These are phyloP conservation scores for Tolypocladium paradoxum DNA, from an alignment of 2,329 filamentous ascomycete species.

Conservation along the genomic window DNA sequence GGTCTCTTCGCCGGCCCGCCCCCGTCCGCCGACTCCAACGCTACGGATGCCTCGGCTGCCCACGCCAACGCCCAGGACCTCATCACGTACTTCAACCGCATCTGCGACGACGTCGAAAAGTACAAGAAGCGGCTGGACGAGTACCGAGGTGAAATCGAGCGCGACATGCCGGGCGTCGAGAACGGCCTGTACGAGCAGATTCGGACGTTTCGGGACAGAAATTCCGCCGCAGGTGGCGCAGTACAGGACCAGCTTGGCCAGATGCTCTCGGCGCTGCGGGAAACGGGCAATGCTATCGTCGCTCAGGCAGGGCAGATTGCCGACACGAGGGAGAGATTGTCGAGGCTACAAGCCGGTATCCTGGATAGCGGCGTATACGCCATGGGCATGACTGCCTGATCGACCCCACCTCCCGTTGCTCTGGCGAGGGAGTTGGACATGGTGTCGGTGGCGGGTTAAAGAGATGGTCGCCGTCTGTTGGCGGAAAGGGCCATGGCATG, in stretches of 20 bases:
- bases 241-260: slow-evolving; percentile 28
- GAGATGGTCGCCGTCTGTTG: not conserved
- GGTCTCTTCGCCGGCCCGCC: slow-evolving; percentile 29
- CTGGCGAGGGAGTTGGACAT: no score
- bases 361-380: slow-evolving; percentile 25
- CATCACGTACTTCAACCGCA: slow-evolving; percentile 33
- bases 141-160: slow-evolving; percentile 34
- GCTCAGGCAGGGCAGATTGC: slow-evolving; percentile 31
- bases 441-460: not conserved
- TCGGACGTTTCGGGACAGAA: slow-evolving; percentile 22
- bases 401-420: not conserved
- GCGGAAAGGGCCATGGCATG: not conserved
- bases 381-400: slow-evolving; percentile 19
- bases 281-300: slow-evolving; percentile 29
- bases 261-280: slow-evolving; percentile 25
- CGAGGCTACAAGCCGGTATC: slow-evolving; percentile 29
- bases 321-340: slow-evolving; percentile 29
- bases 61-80: slow-evolving; percentile 30
- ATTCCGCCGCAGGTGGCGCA: slow-evolving; percentile 13
- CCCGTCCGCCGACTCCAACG: slow-evolving; percentile 15
- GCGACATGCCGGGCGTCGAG: slow-evolving; percentile 36
- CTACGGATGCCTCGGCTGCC: slow-evolving; percentile 21
- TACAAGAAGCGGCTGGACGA: slow-evolving; percentile 32
- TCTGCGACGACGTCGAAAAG: slow-evolving; percentile 30
- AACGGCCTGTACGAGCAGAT: slow-evolving; percentile 35